These are phyloP conservation scores for Nicotiana otophora DNA, from an alignment of 257 asterid species.

Conservation along the genomic window DNA sequence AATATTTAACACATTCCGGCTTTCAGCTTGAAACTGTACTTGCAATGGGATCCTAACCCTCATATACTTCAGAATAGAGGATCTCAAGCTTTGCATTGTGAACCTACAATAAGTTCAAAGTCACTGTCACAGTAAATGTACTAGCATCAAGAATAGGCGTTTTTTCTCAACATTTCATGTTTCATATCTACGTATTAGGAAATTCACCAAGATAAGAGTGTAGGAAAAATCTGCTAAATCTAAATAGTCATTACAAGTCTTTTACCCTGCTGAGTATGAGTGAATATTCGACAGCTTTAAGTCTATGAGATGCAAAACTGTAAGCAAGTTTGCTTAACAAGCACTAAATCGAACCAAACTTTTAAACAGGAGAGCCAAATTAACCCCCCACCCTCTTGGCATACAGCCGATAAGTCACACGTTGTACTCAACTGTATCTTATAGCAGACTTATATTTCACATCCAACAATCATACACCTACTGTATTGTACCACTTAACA, in stretches of 20 bases:
- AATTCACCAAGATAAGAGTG: background rate
- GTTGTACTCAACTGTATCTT: background rate
- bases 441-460: background rate
- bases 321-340: background rate
- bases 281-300: background rate
- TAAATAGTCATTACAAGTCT: background rate
- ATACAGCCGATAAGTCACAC: background rate
- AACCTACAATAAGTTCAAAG: background rate
- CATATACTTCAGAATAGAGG: slow-evolving; percentile 38
- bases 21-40: slow-evolving; percentile 13
- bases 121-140: background rate
- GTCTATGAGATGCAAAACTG: background rate
- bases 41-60: slow-evolving; percentile 34
- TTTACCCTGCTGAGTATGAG: background rate
- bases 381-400: background rate
- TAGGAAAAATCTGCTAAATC: background rate
- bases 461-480: background rate
- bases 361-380: background rate
- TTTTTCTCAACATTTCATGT: background rate
- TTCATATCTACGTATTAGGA: background rate
- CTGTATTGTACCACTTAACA: background rate
- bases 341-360: background rate
- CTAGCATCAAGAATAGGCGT: background rate
- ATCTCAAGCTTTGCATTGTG: slow-evolving; percentile 35
- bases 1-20: slow-evolving; percentile 15